A percentile compares a stretch with the other conserved stretches of the same genome.
Conservation (phyloP, 257 asterid species). For the Oldenlandia corymbosa region DNA sequence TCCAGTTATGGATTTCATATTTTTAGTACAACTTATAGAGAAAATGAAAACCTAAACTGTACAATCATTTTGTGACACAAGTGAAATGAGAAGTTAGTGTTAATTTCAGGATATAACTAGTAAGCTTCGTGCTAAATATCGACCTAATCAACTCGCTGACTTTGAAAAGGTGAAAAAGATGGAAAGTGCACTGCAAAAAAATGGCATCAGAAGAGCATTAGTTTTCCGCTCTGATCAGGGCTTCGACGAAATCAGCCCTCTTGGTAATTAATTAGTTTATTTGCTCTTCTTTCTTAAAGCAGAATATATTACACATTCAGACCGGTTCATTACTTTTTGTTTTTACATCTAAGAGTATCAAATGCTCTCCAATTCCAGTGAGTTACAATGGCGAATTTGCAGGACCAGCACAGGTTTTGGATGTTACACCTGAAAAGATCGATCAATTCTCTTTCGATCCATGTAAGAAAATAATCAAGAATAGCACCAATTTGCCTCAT, state of each 20-base stretch:
- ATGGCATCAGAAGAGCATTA: conserved; percentile 71
- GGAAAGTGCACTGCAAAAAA: conserved; percentile 68
- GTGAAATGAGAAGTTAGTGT: no score
- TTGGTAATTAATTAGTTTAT: no score
- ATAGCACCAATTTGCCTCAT: no score
- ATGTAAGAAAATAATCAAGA: conserved; percentile 39
- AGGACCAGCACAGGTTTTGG: conserved; percentile 71
- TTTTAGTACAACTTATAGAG: no score
- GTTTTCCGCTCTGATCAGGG: conserved; percentile 81
- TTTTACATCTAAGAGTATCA: no score
- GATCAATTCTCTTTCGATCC: conserved; percentile 65
- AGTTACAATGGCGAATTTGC: conserved; percentile 4
- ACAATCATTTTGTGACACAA: not conserved
- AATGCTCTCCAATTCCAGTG: no score
- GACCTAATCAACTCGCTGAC: not conserved
- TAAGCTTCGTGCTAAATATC: no score
- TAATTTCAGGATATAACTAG: no score
- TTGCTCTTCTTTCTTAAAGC: not conserved
- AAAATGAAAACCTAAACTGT: no score
- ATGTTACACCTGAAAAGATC: conserved; percentile 49
- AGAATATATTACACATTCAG: not conserved
- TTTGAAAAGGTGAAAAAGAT: conserved; percentile 52
- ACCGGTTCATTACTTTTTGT: no score
- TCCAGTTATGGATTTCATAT: no score
- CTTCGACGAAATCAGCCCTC: conserved; percentile 83